phyloP scores from a whole-genome alignment of 2,329 filamentous ascomycete species.

The Aspergillus aculeatinus region DNA sequence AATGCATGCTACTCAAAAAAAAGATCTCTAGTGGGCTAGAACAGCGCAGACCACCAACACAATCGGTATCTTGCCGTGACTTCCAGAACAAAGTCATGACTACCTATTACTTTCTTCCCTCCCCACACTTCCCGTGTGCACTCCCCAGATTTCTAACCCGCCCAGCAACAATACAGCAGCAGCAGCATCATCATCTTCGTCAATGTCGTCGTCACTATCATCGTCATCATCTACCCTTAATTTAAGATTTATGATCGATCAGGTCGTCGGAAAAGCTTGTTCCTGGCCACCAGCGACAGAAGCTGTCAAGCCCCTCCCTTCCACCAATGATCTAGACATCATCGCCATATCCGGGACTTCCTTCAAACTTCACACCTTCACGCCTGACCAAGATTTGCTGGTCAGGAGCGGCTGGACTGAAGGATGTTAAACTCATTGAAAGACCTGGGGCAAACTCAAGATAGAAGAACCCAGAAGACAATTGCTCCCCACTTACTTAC shows the following conservation, averaged over 20 bases:
- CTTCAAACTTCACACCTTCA: constrained; percentile 1
- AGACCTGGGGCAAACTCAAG: constrained; percentile 6
- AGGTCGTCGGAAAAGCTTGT: constrained; percentile 9
- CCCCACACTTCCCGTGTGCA: not conserved
- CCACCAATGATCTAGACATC: not conserved
- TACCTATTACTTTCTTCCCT: not conserved
- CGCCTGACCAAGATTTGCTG: not conserved
- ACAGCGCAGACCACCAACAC: not conserved
- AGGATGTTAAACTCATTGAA: not conserved
- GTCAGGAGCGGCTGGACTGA: constrained; percentile 1
- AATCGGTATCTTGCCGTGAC: not conserved
- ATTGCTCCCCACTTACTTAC: not conserved
- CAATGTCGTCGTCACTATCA: not conserved
- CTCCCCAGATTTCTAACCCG: not conserved
- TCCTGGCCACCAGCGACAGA: constrained; percentile 11
- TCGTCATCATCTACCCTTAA: not conserved
- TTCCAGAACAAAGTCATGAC: not conserved
- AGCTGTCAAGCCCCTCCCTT: not conserved
- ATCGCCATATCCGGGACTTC: constrained; percentile 10
- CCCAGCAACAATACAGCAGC: not conserved
- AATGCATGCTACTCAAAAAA: not conserved
- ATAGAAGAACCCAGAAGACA: constrained; percentile 1
- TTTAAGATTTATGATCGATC: not conserved
- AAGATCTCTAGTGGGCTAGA: not conserved
- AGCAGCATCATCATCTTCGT: not conserved